phyloP scores from a whole-genome alignment of 352 stramenopile genomes.

The Pythium oligandrum region DNA sequence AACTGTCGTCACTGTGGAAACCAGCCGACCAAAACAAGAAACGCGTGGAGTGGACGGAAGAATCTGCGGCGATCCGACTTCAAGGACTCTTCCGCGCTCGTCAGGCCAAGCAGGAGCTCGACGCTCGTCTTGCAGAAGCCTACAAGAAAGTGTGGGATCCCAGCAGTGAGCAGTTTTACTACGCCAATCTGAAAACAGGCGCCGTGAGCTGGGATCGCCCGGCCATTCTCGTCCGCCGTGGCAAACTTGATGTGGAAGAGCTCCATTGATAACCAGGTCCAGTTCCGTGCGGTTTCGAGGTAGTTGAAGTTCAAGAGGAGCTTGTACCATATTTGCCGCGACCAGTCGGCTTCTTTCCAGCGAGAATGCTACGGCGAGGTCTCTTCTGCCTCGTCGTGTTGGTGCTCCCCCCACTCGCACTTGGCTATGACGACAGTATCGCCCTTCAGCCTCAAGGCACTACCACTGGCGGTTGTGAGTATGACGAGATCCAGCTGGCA shows the following conservation, averaged over 20 bases:
- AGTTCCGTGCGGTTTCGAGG: no score
- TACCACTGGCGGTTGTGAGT: slow-evolving; percentile 19
- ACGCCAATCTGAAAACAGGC: slow-evolving; percentile 63
- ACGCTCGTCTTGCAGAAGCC: slow-evolving; percentile 24
- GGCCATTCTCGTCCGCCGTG: slow-evolving; percentile 15
- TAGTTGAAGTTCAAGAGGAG: slow-evolving; percentile 2
- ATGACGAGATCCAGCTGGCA: slow-evolving; percentile 67
- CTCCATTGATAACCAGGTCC: slow-evolving; percentile 2
- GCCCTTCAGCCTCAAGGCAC: no score
- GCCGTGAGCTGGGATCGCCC: slow-evolving; percentile 61
- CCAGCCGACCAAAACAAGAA: slow-evolving; percentile 2
- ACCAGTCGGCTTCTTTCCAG: no score
- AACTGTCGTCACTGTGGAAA: slow-evolving; percentile 21
- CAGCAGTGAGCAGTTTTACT: slow-evolving; percentile 53
- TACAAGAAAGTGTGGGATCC: slow-evolving; percentile 62
- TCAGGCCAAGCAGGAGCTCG: slow-evolving; percentile 37
- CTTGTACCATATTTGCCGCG: not conserved
- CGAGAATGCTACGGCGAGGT: no score
- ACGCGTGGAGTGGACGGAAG: slow-evolving; percentile 35
- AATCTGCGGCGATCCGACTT: slow-evolving; percentile 35
- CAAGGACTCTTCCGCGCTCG: slow-evolving; percentile 58
- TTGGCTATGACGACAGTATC: no score
- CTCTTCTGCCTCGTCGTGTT: no score
- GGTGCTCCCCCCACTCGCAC: no score
- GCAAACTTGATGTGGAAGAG: slow-evolving; percentile 20